A percentile compares a stretch with the other conserved stretches of the same genome.
Evolutionary conservation across 805 yeast genomes (phyloP).

Genomic region (Saccharomycopsis fermentans): DNA sequence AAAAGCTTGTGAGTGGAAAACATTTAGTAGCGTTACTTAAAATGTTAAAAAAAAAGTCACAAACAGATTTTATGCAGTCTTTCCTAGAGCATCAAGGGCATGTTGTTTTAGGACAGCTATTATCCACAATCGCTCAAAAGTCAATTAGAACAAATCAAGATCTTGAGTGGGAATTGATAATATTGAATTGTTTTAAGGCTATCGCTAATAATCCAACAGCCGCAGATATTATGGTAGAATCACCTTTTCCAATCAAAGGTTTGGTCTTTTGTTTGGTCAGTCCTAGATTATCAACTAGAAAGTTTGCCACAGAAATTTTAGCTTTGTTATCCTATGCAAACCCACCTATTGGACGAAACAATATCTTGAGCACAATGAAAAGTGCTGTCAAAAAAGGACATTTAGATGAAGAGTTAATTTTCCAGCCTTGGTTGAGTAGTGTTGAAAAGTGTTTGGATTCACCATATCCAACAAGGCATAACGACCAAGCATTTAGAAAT

Average conservation of each 20-base stretch:
- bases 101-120: conserved; percentile 33
- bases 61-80: conserved; percentile 24
- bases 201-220: conserved; percentile 30
- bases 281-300: conserved; percentile 42
- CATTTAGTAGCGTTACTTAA: conserved; percentile 28
- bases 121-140: conserved; percentile 29
- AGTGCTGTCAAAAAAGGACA: conserved; percentile 13
- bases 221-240: conserved; percentile 22
- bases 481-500: conserved; percentile 9
- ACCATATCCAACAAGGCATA: conserved; percentile 1
- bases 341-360: conserved; percentile 24
- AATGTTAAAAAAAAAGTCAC: conserved; percentile 13
- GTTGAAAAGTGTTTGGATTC: conserved; percentile 24
- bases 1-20: conserved; percentile 28
- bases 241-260: conserved; percentile 23
- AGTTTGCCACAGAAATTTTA: conserved; percentile 44
- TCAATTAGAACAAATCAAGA: conserved; percentile 36
- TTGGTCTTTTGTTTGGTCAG: conserved; percentile 41
- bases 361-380: conserved; percentile 23
- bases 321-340: conserved; percentile 24
- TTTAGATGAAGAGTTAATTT: conserved; percentile 21
- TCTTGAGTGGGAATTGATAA: conserved; percentile 38
- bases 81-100: conserved; percentile 45
- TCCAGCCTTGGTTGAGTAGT: conserved; percentile 20
- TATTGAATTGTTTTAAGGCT: conserved; percentile 41